Base-by-base conservation (phyloP, 208 protist genomes). In the Crithidia brevicula region DNA sequence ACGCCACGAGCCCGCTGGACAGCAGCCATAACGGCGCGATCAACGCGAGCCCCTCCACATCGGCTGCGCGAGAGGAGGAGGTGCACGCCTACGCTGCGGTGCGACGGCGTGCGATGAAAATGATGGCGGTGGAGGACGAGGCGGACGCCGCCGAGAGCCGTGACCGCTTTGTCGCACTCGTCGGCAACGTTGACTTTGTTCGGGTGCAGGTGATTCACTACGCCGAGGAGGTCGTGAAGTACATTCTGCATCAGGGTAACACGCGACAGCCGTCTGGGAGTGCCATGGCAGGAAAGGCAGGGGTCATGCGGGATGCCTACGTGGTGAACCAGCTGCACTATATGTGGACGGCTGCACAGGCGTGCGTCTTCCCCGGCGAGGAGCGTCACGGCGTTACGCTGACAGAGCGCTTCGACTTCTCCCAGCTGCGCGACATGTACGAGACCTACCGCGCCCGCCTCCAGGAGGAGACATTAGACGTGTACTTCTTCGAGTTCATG, bases 121-220 rank as follows among this genome's bases (percentile, higher is more conserved):
- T 72, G 42, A 86, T 94, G 65, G 82, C 65, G 43, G 60, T 34
- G 16, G 89, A 92, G 68, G 71, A 86, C 46, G 83, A 76, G 33
- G 78, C 72, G 45, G 85, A 92, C 47, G 70, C 74, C 2, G 79
- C 82, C 38, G 85, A 88, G 51, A 91, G 82, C 52, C 62, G 75
- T 1, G 81, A 59, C 27, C 85, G 82, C 69, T 89, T 95, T 49
- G 72, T 80, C 20, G 82, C 77, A 13, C 74, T 92, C 10, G 40
- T 82, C 7, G 85, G 83, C 10, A 90, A 87, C 64, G 69, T 95
- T 11, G 71, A 81, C 31, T 91, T 92, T 67, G 47, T 95, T 43
- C 83, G 81, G 15, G 72, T 91, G 27, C 85, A 95, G 66, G 67
- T 92, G 40, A 50, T 85, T 10, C 86, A 86, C 52, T 61, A 88